Evolutionary conservation across 768 basidiomycete species (phyloP).

Genomic region (Pilatotrama ljubarskyi): DNA sequence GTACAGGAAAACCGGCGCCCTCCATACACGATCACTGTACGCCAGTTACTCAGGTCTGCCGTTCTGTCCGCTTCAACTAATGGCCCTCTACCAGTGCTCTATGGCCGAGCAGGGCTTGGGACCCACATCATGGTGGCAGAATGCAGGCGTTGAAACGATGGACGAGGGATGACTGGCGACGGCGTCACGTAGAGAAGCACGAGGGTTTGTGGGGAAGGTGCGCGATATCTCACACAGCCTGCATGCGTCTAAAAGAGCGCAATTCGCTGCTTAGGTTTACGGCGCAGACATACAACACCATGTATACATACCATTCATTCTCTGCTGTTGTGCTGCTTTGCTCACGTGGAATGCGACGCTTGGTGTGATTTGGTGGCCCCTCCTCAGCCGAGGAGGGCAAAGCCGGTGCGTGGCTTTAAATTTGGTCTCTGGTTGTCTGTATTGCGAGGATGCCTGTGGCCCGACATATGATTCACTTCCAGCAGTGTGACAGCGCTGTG

Average conservation of each 20-base stretch:
- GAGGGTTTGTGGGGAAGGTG: neutral
- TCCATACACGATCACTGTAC: conserved; percentile 71
- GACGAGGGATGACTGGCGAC: conserved; percentile 36
- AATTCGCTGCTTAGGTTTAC: neutral
- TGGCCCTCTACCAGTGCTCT: conserved; percentile 54
- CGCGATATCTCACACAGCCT: neutral
- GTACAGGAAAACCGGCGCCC: conserved; percentile 52
- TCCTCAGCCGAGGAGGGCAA: neutral
- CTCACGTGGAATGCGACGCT: neutral
- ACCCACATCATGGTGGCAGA: conserved; percentile 74
- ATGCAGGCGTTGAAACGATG: conserved; percentile 43
- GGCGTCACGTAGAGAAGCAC: neutral
- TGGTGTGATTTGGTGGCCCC: neutral
- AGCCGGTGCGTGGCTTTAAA: neutral
- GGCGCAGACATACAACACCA: neutral
- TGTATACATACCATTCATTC: neutral
- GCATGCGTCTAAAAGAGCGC: neutral
- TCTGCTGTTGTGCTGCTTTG: too few species aligned
- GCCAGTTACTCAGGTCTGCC: conserved; percentile 30
- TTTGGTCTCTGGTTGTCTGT: neutral
- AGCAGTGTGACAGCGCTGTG: neutral
- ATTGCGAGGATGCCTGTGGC: neutral
- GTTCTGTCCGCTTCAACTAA: neutral
- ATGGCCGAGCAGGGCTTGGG: conserved; percentile 84
- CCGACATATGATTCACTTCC: neutral